Percentiles rank a stretch among this genome's conserved stretches.
phyloP scores from a whole-genome alignment of 768 basidiomycete genomes.

The Postia placenta region DNA sequence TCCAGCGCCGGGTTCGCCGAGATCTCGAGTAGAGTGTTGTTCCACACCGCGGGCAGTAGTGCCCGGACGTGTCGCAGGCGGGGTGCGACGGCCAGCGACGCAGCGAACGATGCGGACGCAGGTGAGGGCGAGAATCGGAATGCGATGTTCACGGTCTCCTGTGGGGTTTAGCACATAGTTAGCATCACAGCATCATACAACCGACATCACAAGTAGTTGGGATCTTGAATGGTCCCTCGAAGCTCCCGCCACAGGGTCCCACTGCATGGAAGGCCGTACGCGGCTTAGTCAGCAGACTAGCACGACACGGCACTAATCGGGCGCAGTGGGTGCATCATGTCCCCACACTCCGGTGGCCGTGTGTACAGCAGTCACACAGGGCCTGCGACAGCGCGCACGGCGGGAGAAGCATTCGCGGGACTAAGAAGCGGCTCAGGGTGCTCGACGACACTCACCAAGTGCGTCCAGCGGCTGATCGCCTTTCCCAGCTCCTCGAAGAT shows the following conservation, averaged over 20 bases:
- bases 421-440: no score
- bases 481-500: constrained; percentile 41
- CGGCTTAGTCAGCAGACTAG: no score
- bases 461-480: constrained; percentile 36
- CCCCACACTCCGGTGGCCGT: no score
- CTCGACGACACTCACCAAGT: constrained; percentile 40
- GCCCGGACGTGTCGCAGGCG: constrained; percentile 45
- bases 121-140: constrained; percentile 46
- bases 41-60: constrained; percentile 55
- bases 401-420: background rate
- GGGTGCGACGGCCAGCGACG: constrained; percentile 35
- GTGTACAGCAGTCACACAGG: no score
- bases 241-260: no score
- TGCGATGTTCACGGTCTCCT: constrained; percentile 51
- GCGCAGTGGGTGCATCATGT: no score
- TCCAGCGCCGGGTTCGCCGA: constrained; percentile 40
- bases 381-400: background rate
- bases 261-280: no score
- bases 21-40: constrained; percentile 40
- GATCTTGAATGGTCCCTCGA: no score
- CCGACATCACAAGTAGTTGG: no score
- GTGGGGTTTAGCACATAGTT: constrained; percentile 7
- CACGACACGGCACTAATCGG: no score
- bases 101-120: constrained; percentile 22
- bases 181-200: constrained; percentile 5